Conservation (phyloP, 2,329 filamentous ascomycete species). For the Xylaria arbuscula region DNA sequence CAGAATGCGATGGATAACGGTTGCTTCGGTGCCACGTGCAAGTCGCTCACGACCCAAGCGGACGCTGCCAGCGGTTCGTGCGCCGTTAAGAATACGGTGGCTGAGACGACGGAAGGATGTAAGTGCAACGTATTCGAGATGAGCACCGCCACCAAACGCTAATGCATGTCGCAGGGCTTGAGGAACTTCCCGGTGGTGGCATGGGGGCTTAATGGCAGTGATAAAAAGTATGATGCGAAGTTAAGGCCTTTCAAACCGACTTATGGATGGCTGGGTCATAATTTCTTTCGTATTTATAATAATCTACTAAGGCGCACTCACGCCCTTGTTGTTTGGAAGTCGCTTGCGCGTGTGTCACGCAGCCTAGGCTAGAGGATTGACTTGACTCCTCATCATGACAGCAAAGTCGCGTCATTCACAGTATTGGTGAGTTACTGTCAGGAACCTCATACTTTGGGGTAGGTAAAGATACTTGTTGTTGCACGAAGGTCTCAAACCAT, state of each 20-base stretch:
- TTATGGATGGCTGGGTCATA: too few species aligned
- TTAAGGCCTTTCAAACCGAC: too few species aligned
- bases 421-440: constrained; percentile 23
- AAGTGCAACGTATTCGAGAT: constrained; percentile 21
- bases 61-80: constrained; percentile 38
- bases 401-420: constrained; percentile 34
- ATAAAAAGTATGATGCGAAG: background rate
- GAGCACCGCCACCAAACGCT: background rate
- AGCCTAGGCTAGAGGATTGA: constrained; percentile 37
- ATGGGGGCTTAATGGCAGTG: constrained; percentile 28
- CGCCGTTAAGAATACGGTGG: constrained; percentile 43
- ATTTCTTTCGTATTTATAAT: too few species aligned
- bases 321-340: too few species aligned
- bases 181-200: constrained; percentile 34
- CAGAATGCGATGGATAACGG: constrained; percentile 43
- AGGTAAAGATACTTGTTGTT: too few species aligned
- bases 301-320: too few species aligned
- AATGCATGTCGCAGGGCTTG: constrained; percentile 24
- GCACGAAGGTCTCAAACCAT: too few species aligned
- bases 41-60: constrained; percentile 39
- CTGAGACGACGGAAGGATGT: constrained; percentile 46
- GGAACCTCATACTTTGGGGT: too few species aligned
- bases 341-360: too few species aligned
- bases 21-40: constrained; percentile 45
- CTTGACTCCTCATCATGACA: constrained; percentile 46